Percentiles rank a stretch among this genome's conserved stretches.
Conservation (phyloP, 176 grass and related monocot genomes). For the Ensete glaucum region DNA sequence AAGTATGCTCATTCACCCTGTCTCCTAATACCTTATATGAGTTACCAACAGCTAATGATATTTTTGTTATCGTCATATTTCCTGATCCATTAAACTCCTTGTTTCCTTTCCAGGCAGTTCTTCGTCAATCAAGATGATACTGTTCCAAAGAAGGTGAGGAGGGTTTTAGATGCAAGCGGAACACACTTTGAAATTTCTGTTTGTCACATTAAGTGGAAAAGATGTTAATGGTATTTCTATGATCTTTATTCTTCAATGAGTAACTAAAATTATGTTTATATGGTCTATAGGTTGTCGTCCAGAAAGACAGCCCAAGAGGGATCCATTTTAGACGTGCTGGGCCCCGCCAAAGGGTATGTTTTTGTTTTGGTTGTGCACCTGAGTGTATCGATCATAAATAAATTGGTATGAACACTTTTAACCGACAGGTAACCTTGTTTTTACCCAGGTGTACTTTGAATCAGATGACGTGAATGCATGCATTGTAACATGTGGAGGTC, state of each 20-base stretch:
- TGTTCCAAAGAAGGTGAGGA: conserved; percentile 10
- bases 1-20: conserved; percentile 1
- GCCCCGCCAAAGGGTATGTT: conserved; percentile 11
- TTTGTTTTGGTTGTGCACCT: background rate
- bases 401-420: conserved; percentile 1
- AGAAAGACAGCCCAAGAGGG: conserved; percentile 15
- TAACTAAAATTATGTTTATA: background rate
- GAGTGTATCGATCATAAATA: background rate
- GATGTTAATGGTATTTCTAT: background rate
- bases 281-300: conserved; percentile 7
- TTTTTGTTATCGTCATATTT: background rate
- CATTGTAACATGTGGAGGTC: conserved; percentile 21
- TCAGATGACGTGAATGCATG: conserved; percentile 24
- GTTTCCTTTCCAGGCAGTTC: conserved; percentile 13
- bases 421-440: background rate
- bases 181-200: background rate
- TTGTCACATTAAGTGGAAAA: background rate
- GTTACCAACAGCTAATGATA: background rate
- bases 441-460: conserved; percentile 17
- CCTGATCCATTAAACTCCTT: background rate
- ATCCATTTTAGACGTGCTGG: conserved; percentile 18
- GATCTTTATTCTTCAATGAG: background rate
- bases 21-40: background rate
- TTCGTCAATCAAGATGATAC: conserved; percentile 17
- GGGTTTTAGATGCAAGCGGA: background rate